Percentiles rank a stretch among this genome's conserved stretches.
Evolutionary conservation across 2,329 filamentous ascomycete species (phyloP).

Genomic region (Pseudocercospora musae): DNA sequence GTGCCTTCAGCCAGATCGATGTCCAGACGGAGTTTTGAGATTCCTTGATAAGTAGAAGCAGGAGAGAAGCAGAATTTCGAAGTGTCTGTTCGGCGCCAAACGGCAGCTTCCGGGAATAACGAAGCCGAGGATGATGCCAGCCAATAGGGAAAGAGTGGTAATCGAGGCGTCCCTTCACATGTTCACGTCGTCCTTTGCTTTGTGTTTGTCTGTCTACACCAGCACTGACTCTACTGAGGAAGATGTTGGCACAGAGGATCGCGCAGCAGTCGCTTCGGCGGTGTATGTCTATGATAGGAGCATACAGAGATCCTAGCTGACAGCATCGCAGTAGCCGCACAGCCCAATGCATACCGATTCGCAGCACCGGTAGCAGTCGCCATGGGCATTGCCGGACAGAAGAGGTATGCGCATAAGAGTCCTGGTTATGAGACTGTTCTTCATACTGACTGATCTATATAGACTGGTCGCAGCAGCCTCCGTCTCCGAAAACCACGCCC

Average conservation of each 20-base stretch:
- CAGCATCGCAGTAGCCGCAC: constrained; percentile 40
- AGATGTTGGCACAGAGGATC: constrained; percentile 45
- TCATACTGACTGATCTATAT: not conserved
- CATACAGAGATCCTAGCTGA: constrained; percentile 12
- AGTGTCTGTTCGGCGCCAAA: not conserved
- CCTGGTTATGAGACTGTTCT: not conserved
- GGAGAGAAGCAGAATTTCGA: constrained; percentile 4
- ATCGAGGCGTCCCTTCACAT: not conserved
- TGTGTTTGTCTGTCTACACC: not conserved
- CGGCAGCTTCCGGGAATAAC: not conserved
- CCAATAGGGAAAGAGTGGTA: not conserved
- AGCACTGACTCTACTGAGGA: constrained; percentile 22
- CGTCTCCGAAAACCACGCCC: constrained; percentile 52
- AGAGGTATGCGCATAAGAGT: constrained; percentile 38
- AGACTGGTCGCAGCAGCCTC: constrained; percentile 56
- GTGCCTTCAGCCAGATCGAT: constrained; percentile 29
- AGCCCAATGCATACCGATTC: constrained; percentile 46
- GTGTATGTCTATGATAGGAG: constrained; percentile 16
- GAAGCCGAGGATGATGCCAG: not conserved
- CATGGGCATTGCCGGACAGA: constrained; percentile 40
- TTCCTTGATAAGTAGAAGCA: constrained; percentile 26
- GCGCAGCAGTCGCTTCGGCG: constrained; percentile 43
- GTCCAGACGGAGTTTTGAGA: constrained; percentile 34
- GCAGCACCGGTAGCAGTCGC: constrained; percentile 44
- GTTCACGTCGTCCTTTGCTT: not conserved